Percentiles rank a stretch among this genome's conserved stretches.
These are phyloP conservation scores for Cocos nucifera DNA, from an alignment of 176 grass and related monocot species.

Conservation along the genomic window DNA sequence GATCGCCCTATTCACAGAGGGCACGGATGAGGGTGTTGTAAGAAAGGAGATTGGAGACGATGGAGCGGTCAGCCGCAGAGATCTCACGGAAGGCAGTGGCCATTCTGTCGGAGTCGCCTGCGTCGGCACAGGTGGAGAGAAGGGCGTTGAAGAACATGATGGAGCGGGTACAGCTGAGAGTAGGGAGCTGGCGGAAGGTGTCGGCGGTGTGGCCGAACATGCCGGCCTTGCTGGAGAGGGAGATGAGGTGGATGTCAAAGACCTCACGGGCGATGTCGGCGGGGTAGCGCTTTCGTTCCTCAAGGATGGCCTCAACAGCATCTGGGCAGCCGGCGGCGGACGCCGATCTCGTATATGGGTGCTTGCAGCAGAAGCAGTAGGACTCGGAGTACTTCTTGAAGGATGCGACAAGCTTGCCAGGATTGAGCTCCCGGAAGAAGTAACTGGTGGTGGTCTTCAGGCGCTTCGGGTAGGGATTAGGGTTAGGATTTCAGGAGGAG, in stretches of 20 bases:
- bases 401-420: conserved; percentile 39
- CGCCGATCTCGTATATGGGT: conserved; percentile 33
- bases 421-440: conserved; percentile 26
- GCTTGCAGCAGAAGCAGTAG: conserved; percentile 27
- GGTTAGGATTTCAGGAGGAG: neutral
- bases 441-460: neutral
- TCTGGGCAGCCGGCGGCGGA: conserved; percentile 27
- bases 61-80: conserved; percentile 20
- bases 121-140: too few species aligned
- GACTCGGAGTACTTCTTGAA: conserved; percentile 33
- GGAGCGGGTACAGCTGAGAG: too few species aligned
- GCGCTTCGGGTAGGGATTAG: neutral
- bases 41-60: conserved; percentile 22
- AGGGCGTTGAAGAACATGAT: too few species aligned
- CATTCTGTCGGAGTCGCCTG: too few species aligned
- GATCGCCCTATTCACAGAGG: conserved; percentile 30
- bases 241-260: conserved; percentile 42
- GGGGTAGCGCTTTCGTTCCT: conserved; percentile 46
- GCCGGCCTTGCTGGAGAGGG: conserved; percentile 41
- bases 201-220: conserved; percentile 36
- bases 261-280: conserved; percentile 13
- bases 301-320: conserved; percentile 34
- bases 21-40: conserved; percentile 52
- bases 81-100: neutral
- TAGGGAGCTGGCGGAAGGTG: neutral